Evolutionary conservation across 768 basidiomycete species (phyloP).

Genomic region (Rickenella mellea): DNA sequence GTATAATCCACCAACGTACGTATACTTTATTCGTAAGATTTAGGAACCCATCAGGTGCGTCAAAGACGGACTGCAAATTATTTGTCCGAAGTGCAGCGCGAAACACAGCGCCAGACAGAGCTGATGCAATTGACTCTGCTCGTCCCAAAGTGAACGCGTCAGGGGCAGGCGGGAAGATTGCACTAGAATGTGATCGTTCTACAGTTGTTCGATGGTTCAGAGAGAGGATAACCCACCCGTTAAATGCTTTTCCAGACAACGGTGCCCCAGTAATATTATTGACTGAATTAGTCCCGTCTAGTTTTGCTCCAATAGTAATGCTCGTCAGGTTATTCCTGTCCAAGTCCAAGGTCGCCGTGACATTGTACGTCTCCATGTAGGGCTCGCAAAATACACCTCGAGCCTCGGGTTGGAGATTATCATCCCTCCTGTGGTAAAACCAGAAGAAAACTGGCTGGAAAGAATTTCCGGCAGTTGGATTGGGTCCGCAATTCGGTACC

Average conservation of each 20-base stretch:
- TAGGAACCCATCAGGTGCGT: conserved; percentile 39
- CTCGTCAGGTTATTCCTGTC: conserved; percentile 30
- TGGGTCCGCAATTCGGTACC: conserved; percentile 19
- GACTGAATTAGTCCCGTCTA: conserved; percentile 23
- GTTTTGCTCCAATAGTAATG: conserved; percentile 23
- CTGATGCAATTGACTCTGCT: conserved; percentile 35
- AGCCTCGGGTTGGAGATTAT: conserved; percentile 15
- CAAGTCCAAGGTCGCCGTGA: conserved; percentile 34
- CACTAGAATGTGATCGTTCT: not conserved
- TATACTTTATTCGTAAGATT: conserved; percentile 42
- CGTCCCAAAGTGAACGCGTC: conserved; percentile 40
- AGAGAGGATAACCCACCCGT: conserved; percentile 34
- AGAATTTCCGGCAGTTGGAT: conserved; percentile 13
- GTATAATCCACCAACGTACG: conserved; percentile 24
- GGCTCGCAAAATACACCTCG: conserved; percentile 53
- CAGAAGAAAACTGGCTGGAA: conserved; percentile 61
- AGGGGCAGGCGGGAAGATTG: conserved; percentile 1
- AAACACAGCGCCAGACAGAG: conserved; percentile 57
- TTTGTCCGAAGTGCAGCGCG: conserved; percentile 30
- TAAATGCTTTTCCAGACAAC: conserved; percentile 40
- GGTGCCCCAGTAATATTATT: conserved; percentile 39
- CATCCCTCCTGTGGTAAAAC: conserved; percentile 34
- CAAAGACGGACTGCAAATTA: conserved; percentile 40
- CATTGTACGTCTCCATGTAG: conserved; percentile 31
- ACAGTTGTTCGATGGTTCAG: conserved; percentile 4